Percentiles rank a stretch among this genome's conserved stretches.
Evolutionary conservation across 1,139 yeast species (phyloP).

Genomic region (Hyphopichia khmerensis): DNA sequence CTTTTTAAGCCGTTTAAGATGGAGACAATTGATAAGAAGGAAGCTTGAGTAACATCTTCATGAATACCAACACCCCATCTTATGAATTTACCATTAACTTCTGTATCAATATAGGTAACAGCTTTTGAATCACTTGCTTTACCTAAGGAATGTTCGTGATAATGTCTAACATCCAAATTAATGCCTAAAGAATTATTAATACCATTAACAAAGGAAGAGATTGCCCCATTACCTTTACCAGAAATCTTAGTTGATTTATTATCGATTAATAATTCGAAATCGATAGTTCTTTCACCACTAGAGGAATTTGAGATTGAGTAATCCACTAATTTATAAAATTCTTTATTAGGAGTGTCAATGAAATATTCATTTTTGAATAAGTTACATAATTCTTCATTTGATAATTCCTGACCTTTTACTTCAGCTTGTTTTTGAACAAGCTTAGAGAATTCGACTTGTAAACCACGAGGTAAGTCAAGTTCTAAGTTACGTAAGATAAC

Average conservation of each 20-base stretch:
- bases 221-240: slow-evolving; percentile 94
- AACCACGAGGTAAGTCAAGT: slow-evolving; percentile 85
- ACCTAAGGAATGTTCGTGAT: slow-evolving; percentile 92
- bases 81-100: slow-evolving; percentile 46
- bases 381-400: slow-evolving; percentile 70
- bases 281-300: slow-evolving; percentile 31
- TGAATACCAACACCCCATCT: slow-evolving; percentile 96
- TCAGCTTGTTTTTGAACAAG: slow-evolving; percentile 85
- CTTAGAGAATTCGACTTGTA: slow-evolving; percentile 87
- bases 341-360: slow-evolving; percentile 27
- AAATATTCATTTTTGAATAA: slow-evolving; percentile 74
- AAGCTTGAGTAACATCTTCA: slow-evolving; percentile 90
- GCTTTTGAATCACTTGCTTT: slow-evolving; percentile 84
- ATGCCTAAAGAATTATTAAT: slow-evolving; percentile 57
- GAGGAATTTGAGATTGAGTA: slow-evolving; percentile 43
- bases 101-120: slow-evolving; percentile 79
- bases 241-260: slow-evolving; percentile 48
- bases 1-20: slow-evolving; percentile 55
- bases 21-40: slow-evolving; percentile 76
- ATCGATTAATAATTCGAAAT: slow-evolving; percentile 41
- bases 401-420: slow-evolving; percentile 78
- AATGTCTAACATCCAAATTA: slow-evolving; percentile 70
- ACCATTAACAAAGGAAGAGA: slow-evolving; percentile 86
- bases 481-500: slow-evolving; percentile 84
- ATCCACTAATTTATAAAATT: slow-evolving; percentile 48